phyloP scores from a whole-genome alignment of 1,139 yeast genomes.

The Debaryomyces robertsiae region DNA sequence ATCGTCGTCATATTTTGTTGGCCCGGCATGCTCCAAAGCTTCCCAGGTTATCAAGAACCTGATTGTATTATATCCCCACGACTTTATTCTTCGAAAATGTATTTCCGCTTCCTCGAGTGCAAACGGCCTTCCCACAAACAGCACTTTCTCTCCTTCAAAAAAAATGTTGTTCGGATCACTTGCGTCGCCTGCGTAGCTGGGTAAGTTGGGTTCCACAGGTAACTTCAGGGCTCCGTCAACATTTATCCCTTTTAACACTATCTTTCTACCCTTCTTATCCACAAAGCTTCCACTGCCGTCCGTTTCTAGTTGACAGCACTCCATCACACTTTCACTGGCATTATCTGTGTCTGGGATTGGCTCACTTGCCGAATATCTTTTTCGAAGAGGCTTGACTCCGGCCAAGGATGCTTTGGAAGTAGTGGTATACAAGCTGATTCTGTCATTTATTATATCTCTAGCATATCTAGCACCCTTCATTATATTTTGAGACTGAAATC shows the following conservation, averaged over 20 bases:
- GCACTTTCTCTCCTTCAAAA: conserved; percentile 68
- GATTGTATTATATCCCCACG: conserved; percentile 81
- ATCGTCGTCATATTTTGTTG: conserved; percentile 78
- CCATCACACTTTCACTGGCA: conserved; percentile 20
- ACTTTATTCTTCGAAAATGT: conserved; percentile 70
- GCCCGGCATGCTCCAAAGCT: conserved; percentile 87
- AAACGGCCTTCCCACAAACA: conserved; percentile 83
- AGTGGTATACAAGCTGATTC: conserved; percentile 33
- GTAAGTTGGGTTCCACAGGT: conserved; percentile 60
- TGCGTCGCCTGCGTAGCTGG: conserved; percentile 52
- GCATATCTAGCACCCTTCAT: conserved; percentile 30
- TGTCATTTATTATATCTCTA: conserved; percentile 19
- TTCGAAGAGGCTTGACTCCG: conserved; percentile 33
- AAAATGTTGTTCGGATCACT: conserved; percentile 50
- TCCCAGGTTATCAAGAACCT: conserved; percentile 89
- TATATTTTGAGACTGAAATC: not conserved
- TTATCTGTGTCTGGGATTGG: conserved; percentile 8
- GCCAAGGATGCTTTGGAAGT: conserved; percentile 27
- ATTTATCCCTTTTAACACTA: conserved; percentile 79
- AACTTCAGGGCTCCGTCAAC: conserved; percentile 75
- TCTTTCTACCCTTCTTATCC: conserved; percentile 60
- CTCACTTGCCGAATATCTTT: conserved; percentile 16
- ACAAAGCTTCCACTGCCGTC: conserved; percentile 57
- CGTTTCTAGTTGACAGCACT: conserved; percentile 36
- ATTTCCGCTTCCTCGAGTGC: conserved; percentile 68